Percentiles rank a stretch among this genome's conserved stretches.
phyloP scores from a whole-genome alignment of 495 filamentous ascomycete genomes.

The Hypoxylon lienhwacheense region DNA sequence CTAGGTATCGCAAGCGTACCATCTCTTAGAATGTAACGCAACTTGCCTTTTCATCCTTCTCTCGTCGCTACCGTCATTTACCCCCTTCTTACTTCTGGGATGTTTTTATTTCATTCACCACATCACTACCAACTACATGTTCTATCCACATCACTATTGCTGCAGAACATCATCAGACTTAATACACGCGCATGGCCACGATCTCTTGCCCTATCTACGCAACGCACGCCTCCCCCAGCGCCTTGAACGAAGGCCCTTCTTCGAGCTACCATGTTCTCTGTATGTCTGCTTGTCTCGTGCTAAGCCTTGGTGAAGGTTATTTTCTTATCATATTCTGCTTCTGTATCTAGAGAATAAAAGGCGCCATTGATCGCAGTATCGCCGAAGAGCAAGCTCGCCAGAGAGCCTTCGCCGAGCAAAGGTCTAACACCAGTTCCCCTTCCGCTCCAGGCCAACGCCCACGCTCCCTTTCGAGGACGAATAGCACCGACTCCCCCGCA shows the following conservation, averaged over 20 bases:
- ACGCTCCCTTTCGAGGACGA: constrained; percentile 56
- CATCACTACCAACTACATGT: no score
- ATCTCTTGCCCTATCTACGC: background rate
- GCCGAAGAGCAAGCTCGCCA: constrained; percentile 87
- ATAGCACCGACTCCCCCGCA: constrained; percentile 40
- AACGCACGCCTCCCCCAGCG: constrained; percentile 12
- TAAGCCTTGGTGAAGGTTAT: background rate
- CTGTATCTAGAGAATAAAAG: constrained; percentile 70
- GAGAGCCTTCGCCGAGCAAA: constrained; percentile 46
- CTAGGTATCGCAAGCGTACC: no score
- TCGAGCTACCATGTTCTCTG: constrained; percentile 52
- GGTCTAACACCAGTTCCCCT: constrained; percentile 48
- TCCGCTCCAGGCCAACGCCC: constrained; percentile 55
- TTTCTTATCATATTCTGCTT: constrained; percentile 1
- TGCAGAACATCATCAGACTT: no score
- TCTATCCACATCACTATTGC: no score
- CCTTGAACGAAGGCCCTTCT: constrained; percentile 10
- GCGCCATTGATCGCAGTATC: constrained; percentile 80
- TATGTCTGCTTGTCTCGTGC: constrained; percentile 29
- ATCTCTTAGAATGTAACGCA: no score
- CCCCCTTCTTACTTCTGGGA: no score
- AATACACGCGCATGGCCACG: constrained; percentile 20
- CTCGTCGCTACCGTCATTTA: no score
- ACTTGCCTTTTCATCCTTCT: no score
- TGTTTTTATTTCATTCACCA: no score